phyloP scores from a whole-genome alignment of 140 eudicot species.

The Erigeron philadelphicus region DNA sequence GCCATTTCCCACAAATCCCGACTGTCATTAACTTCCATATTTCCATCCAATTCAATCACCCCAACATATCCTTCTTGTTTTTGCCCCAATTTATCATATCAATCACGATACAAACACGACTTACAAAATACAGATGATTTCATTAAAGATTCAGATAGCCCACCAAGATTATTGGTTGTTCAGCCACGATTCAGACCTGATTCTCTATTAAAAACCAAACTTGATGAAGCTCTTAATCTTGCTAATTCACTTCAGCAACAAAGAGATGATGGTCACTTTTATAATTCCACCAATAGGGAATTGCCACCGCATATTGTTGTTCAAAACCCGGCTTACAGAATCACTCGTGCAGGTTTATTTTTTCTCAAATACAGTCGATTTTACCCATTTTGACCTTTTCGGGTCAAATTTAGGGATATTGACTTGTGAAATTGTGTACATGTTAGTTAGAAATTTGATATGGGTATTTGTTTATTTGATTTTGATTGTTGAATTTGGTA shows the following conservation, averaged over 20 bases:
- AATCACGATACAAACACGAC: slow-evolving; percentile 27
- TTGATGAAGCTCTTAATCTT: slow-evolving; percentile 80
- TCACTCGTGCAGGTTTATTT: slow-evolving; percentile 61
- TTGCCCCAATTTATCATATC: slow-evolving; percentile 22
- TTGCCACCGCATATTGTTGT: slow-evolving; percentile 72
- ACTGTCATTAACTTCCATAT: slow-evolving; percentile 23
- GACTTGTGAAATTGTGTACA: background rate
- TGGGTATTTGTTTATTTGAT: background rate
- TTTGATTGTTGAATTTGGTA: background rate
- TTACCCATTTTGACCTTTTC: slow-evolving; percentile 12
- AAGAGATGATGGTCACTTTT: slow-evolving; percentile 46
- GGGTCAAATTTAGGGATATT: slow-evolving; percentile 11
- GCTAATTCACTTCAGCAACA: slow-evolving; percentile 91
- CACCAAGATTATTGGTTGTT: slow-evolving; percentile 71
- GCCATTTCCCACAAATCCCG: slow-evolving; percentile 25
- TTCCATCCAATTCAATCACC: slow-evolving; percentile 26
- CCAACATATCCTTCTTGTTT: slow-evolving; percentile 9
- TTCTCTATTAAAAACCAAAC: slow-evolving; percentile 42
- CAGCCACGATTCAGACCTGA: slow-evolving; percentile 80
- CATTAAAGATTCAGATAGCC: slow-evolving; percentile 37
- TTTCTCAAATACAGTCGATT: background rate
- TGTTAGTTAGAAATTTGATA: background rate
- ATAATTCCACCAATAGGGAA: slow-evolving; percentile 41
- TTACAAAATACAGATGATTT: slow-evolving; percentile 27
- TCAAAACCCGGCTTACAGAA: slow-evolving; percentile 64